Percentiles rank a stretch among this genome's conserved stretches.
phyloP scores from a whole-genome alignment of 306 rosid species.

The Acacia crassicarpa region DNA sequence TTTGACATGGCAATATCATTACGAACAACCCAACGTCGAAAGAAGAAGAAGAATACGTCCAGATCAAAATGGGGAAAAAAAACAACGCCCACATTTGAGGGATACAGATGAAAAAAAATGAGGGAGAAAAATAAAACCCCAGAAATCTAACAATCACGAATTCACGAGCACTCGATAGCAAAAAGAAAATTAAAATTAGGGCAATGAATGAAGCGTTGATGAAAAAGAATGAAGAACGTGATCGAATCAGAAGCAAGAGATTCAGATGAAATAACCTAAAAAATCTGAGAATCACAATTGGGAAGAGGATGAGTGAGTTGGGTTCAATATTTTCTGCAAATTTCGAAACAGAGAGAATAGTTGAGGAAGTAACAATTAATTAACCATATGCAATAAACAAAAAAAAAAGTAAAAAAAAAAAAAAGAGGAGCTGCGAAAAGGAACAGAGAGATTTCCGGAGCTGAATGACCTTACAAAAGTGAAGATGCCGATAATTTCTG shows the following conservation, averaged over 20 bases:
- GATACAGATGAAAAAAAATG: not conserved
- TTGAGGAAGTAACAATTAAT: not conserved
- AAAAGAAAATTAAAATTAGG: not conserved
- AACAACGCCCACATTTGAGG: not conserved
- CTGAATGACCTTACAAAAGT: not conserved
- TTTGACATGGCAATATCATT: not conserved
- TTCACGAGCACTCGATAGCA: not conserved
- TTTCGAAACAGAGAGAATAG: not conserved
- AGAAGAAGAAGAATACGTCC: not conserved
- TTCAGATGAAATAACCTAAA: not conserved
- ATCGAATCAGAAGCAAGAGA: not conserved
- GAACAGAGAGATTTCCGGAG: not conserved
- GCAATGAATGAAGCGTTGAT: not conserved
- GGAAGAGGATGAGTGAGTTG: not conserved
- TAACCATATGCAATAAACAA: slow-evolving; percentile 19
- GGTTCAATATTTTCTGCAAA: slow-evolving; percentile 14
- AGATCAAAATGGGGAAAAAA: not conserved
- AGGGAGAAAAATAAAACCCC: not conserved
- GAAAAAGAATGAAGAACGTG: not conserved
- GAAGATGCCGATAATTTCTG: not conserved
- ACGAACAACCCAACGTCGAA: not conserved
- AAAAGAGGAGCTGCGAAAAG: not conserved
- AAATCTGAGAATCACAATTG: not conserved
- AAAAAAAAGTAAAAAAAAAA: too few species aligned
- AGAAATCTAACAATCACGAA: not conserved